Base-by-base conservation (phyloP, 2,329 filamentous ascomycete species). In the Colletotrichum neosansevieriae region DNA sequence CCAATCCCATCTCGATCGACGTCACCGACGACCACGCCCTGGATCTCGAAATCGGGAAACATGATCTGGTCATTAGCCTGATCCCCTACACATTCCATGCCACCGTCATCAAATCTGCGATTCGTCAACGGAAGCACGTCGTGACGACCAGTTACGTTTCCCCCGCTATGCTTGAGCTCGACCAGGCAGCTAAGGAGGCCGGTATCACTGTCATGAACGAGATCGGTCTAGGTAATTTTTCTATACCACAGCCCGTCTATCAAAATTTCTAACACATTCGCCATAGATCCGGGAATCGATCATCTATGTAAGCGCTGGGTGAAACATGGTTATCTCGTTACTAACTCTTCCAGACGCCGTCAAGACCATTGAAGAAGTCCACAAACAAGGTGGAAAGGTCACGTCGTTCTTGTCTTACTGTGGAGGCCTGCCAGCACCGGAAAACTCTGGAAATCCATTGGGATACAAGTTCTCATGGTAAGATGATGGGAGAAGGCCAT, bases 191-290 rank as follows among this genome's bases (percentile, higher is more conserved):
- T 79, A 97, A 97, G 86, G 92, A 91, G 71, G 95, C 95, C 17
- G 94, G 94, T 70, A 98, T 98, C 78, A 97, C 94, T 10, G 94
- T 98, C 78, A 94, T 98, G 92, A 98, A 98, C 83, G 95, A 98
- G 87, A 97, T 97, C 77, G 94, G 94, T 70, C 77, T 92, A 69
- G 24, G 24, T 24, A 24, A 24, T 24, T 3, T 24, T 24, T 24
- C 24, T 24, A 24, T 24, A 5, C 24, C 5, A 24, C 5, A 24
- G 24, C 24, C 24, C 24, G 24, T 24, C 5, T 24, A 24, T 24
- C 24, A 24, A 24, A 4, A 4, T 24, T 24, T 24, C 24, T 24
- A 24, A 24, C 24, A 24, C 24, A 24, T 24, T 24, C 24, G 24
- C 24, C 24, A 24, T 5, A 24, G 24, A 24, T 24, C 24, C 24